Conservation (phyloP, 306 rosid species). For the Quercus berberidifolia region DNA sequence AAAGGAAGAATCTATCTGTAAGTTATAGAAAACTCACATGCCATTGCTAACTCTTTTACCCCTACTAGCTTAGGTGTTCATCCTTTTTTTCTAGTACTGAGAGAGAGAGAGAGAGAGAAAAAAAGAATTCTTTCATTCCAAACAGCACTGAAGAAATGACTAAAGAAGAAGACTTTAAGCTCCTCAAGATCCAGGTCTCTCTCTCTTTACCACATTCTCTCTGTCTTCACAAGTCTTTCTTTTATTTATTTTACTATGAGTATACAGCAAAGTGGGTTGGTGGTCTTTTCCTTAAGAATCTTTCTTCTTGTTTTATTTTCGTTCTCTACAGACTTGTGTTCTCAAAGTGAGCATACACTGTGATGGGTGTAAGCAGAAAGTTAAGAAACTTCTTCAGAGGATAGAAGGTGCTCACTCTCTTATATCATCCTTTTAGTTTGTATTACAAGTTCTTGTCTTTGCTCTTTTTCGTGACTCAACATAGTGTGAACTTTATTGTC, state of each 20-base stretch:
- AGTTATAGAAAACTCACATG: slow-evolving; percentile 30
- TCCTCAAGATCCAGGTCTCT: slow-evolving; percentile 87
- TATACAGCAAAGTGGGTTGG: slow-evolving; percentile 22
- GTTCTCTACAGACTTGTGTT: slow-evolving; percentile 65
- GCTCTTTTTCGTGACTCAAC: slow-evolving; percentile 12
- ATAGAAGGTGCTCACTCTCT: slow-evolving; percentile 70
- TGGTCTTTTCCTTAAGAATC: slow-evolving; percentile 43
- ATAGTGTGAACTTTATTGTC: not conserved
- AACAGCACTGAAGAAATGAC: slow-evolving; percentile 77
- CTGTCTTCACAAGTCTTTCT: slow-evolving; percentile 20
- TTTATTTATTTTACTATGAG: slow-evolving; percentile 3
- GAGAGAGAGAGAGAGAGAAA: slow-evolving; percentile 14
- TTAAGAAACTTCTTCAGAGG: slow-evolving; percentile 94
- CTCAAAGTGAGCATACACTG: slow-evolving; percentile 95
- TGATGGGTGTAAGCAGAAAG: slow-evolving; percentile 98
- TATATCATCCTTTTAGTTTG: not conserved
- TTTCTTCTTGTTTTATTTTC: slow-evolving; percentile 29
- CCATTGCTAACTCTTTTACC: slow-evolving; percentile 12
- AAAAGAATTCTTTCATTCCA: slow-evolving; percentile 26
- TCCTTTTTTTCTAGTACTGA: slow-evolving; percentile 22
- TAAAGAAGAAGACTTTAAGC: slow-evolving; percentile 93
- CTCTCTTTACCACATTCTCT: slow-evolving; percentile 25
- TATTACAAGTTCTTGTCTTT: slow-evolving; percentile 17
- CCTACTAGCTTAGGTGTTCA: slow-evolving; percentile 11
- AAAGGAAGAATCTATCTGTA: slow-evolving; percentile 20